A percentile compares a stretch with the other conserved stretches of the same genome.
phyloP scores from a whole-genome alignment of 2,329 filamentous ascomycete species.

The Cercospora nicotianae region DNA sequence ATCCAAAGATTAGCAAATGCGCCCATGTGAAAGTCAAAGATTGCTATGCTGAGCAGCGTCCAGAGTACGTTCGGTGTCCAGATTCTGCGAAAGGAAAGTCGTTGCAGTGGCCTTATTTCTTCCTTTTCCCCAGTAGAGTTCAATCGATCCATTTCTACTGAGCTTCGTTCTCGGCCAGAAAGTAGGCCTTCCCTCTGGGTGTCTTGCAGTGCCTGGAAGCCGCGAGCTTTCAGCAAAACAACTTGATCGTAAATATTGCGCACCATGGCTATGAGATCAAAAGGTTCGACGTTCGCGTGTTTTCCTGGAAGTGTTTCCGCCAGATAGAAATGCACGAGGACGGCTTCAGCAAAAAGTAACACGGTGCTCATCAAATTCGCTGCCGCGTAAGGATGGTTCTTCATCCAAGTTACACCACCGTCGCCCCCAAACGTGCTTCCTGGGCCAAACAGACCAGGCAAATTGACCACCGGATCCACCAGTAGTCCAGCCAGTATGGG shows the following conservation, averaged over 20 bases:
- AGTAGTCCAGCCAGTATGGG: slow-evolving; percentile 62
- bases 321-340: slow-evolving; percentile 59
- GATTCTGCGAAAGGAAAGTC: slow-evolving; percentile 51
- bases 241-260: slow-evolving; percentile 25
- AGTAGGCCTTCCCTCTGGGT: slow-evolving; percentile 37
- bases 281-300: slow-evolving; percentile 28
- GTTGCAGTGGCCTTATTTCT: slow-evolving; percentile 43
- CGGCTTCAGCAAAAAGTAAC: slow-evolving; percentile 55
- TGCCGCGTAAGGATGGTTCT: slow-evolving; percentile 61
- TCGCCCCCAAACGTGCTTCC: slow-evolving; percentile 55
- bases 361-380: slow-evolving; percentile 62
- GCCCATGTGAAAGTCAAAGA: slow-evolving; percentile 72
- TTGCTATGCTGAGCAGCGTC: slow-evolving; percentile 62
- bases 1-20: slow-evolving; percentile 77
- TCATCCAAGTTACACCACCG: slow-evolving; percentile 60
- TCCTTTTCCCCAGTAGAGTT: slow-evolving; percentile 36
- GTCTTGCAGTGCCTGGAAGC: slow-evolving; percentile 33
- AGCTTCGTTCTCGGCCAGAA: slow-evolving; percentile 32
- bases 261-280: slow-evolving; percentile 31
- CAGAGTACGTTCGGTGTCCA: slow-evolving; percentile 57
- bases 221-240: slow-evolving; percentile 30
- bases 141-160: slow-evolving; percentile 40
- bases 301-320: slow-evolving; percentile 52
- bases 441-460: slow-evolving; percentile 59
- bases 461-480: slow-evolving; percentile 58